Evolutionary conservation across 768 basidiomycete genomes (phyloP).

Genomic region (Cystofilobasidium ferigula): DNA sequence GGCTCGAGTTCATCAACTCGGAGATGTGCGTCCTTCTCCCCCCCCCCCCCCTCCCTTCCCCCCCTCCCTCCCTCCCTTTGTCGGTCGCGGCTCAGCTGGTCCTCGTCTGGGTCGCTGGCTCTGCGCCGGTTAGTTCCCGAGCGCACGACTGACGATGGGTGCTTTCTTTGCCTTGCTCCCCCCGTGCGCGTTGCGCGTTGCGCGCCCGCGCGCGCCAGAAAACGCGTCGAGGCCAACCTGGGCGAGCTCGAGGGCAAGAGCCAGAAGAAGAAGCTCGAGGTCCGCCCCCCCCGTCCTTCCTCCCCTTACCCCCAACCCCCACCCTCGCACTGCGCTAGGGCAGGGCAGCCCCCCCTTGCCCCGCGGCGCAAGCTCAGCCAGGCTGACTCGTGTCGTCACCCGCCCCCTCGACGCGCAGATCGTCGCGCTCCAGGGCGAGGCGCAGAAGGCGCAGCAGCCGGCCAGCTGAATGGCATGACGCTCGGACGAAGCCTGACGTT

Average conservation of each 20-base stretch:
- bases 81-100: conserved; percentile 11
- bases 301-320: too few relatives aligned
- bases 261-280: conserved; percentile 76
- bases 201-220: too few relatives aligned
- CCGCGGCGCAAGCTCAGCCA: too few relatives aligned
- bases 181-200: too few relatives aligned
- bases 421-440: conserved; percentile 11
- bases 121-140: neutral
- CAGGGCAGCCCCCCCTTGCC: too few relatives aligned
- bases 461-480: too few relatives aligned
- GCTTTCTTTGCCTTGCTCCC: neutral
- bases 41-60: neutral
- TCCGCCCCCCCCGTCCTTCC: too few relatives aligned
- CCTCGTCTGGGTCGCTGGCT: neutral
- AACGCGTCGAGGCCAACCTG: conserved; percentile 69
- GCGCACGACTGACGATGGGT: neutral
- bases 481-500: too few relatives aligned
- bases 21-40: conserved; percentile 55
- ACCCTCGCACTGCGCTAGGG: too few relatives aligned
- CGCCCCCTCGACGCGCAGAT: neutral
- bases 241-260: conserved; percentile 64
- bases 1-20: conserved; percentile 72
- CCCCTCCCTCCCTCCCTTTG: neutral
- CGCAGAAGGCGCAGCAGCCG: neutral
- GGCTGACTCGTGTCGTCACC: neutral